Evolutionary conservation across 441 rosid species (phyloP).

Genomic region (Populus trichocarpa): DNA sequence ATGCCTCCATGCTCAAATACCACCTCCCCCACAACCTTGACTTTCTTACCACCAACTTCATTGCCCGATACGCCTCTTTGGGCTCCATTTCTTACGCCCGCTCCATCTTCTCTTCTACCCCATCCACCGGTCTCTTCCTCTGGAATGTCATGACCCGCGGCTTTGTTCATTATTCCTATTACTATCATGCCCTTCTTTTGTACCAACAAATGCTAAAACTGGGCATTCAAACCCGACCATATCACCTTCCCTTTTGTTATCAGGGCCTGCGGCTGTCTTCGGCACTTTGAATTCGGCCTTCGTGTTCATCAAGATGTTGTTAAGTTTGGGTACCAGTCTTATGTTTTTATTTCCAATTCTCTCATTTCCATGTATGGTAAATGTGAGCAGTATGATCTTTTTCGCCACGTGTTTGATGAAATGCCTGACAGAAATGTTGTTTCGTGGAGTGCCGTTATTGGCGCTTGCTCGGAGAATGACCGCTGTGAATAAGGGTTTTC

Average conservation of each 20-base stretch:
- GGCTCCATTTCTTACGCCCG: conserved; percentile 31
- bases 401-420: conserved; percentile 58
- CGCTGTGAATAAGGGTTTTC: conserved; percentile 29
- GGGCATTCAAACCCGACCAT: conserved; percentile 48
- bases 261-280: conserved; percentile 59
- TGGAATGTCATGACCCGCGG: conserved; percentile 34
- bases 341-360: conserved; percentile 58
- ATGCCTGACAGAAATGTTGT: conserved; percentile 38
- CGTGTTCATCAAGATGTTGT: conserved; percentile 55
- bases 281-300: conserved; percentile 40
- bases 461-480: conserved; percentile 45
- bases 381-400: conserved; percentile 29
- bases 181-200: conserved; percentile 23
- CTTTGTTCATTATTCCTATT: conserved; percentile 25
- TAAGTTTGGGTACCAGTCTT: conserved; percentile 44
- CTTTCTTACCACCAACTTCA: conserved; percentile 28
- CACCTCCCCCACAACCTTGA: conserved; percentile 22
- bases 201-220: conserved; percentile 58
- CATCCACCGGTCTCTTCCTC: conserved; percentile 27
- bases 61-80: conserved; percentile 28
- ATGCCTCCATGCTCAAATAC: conserved; percentile 28
- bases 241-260: conserved; percentile 67
- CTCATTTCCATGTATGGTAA: conserved; percentile 52
- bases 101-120: conserved; percentile 25
- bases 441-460: conserved; percentile 59